A percentile compares a stretch with the other conserved stretches of the same genome.
Conservation (phyloP, 345 rosid species). For the Xanthoceras sorbifolium region DNA sequence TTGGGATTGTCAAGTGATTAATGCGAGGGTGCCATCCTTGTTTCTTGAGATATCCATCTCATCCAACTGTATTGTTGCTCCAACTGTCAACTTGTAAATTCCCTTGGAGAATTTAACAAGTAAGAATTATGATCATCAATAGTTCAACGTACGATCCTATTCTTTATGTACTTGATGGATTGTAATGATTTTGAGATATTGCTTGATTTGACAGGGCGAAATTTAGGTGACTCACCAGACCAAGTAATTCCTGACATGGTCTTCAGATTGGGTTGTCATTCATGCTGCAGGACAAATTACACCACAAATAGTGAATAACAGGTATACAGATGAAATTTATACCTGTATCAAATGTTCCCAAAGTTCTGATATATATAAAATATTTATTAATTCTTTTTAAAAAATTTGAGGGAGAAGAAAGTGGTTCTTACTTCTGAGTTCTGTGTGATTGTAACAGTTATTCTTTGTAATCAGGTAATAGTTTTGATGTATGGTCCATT, state of each 20-base stretch:
- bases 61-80: constrained; percentile 9
- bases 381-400: constrained; percentile 30
- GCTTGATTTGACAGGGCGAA: constrained; percentile 5
- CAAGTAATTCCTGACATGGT: not conserved
- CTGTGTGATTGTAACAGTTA: not conserved
- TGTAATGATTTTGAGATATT: not conserved
- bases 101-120: constrained; percentile 14
- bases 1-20: constrained; percentile 2
- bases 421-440: not conserved
- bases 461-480: constrained; percentile 3
- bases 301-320: constrained; percentile 12
- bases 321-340: constrained; percentile 24
- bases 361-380: not conserved
- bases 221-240: not conserved
- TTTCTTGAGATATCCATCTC: constrained; percentile 9
- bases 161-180: not conserved
- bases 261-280: not conserved
- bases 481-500: constrained; percentile 3
- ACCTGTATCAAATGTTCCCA: constrained; percentile 7
- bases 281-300: constrained; percentile 9
- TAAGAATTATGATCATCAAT: constrained; percentile 15
- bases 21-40: not conserved
- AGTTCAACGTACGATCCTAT: not conserved
- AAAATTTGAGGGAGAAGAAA: constrained; percentile 5
- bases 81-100: not conserved